A percentile compares a stretch with the other conserved stretches of the same genome.
Conservation (phyloP, 306 rosid genomes). For the Pyrus communis region DNA sequence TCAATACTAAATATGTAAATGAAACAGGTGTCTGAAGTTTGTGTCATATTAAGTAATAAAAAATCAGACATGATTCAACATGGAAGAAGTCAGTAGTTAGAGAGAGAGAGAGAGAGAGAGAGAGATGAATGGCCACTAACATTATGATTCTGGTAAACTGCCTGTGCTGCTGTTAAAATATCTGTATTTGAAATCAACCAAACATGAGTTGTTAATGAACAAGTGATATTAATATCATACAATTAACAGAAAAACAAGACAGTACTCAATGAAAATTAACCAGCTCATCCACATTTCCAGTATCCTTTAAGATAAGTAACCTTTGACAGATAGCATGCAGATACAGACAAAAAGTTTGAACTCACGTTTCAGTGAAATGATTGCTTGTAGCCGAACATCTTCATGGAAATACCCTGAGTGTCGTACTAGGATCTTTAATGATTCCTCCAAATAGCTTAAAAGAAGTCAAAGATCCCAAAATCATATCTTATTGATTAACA, state of each 20-base stretch:
- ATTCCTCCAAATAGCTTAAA: constrained; percentile 90
- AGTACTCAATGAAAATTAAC: neutral
- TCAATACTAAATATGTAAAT: neutral
- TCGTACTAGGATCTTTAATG: constrained; percentile 64
- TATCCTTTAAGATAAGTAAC: neutral
- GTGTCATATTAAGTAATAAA: neutral
- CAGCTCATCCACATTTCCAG: neutral
- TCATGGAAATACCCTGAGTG: constrained; percentile 88
- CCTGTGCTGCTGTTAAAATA: constrained; percentile 62
- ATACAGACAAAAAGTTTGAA: constrained; percentile 4
- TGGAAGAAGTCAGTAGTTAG: no score
- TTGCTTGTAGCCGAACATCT: constrained; percentile 98
- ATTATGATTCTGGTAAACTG: constrained; percentile 66
- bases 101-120: neutral
- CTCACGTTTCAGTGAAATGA: constrained; percentile 79
- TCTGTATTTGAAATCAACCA: constrained; percentile 54
- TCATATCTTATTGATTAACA: constrained; percentile 1
- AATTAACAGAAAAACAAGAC: neutral
- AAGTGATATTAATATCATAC: neutral
- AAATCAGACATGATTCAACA: neutral
- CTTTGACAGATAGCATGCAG: neutral
- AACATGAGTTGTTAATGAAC: constrained; percentile 13
- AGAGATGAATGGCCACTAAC: constrained; percentile 37
- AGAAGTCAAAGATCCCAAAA: constrained; percentile 37
- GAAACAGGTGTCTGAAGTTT: neutral